Evolutionary conservation across 2,329 filamentous ascomycete species (phyloP).

Genomic region (Xylariales sp.): DNA sequence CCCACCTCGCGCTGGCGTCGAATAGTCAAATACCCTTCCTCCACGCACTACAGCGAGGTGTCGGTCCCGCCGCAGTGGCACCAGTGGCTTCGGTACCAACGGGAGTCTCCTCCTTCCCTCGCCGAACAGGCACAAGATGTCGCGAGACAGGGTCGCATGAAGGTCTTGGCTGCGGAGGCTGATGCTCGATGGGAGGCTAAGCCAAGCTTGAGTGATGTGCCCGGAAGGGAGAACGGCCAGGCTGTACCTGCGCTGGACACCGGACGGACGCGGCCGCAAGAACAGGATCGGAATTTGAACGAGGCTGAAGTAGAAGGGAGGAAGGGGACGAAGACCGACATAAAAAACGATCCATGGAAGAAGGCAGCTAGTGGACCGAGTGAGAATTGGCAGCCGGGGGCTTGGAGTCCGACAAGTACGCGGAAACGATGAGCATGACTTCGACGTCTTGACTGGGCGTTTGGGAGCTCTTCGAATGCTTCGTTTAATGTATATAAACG

Average conservation of each 20-base stretch:
- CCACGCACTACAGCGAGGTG: constrained; percentile 50
- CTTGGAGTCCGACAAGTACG: constrained; percentile 51
- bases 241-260: constrained; percentile 23
- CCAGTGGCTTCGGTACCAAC: constrained; percentile 62
- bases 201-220: constrained; percentile 29
- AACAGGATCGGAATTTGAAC: constrained; percentile 12
- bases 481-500: no score
- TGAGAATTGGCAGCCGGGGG: constrained; percentile 63
- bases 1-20: constrained; percentile 49
- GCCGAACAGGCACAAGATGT: constrained; percentile 53
- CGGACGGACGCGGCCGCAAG: constrained; percentile 13
- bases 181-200: constrained; percentile 62
- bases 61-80: constrained; percentile 60
- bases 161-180: constrained; percentile 53
- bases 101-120: constrained; percentile 48
- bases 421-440: constrained; percentile 31
- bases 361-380: constrained; percentile 47
- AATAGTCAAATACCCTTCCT: constrained; percentile 55
- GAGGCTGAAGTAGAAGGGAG: background rate
- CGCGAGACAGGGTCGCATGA: constrained; percentile 47
- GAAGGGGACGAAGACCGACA: constrained; percentile 8
- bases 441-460: no score
- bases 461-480: no score
- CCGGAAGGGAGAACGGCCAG: constrained; percentile 15
- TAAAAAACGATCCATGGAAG: constrained; percentile 52